Percentiles rank a stretch among this genome's conserved stretches.
phyloP scores from a whole-genome alignment of 768 basidiomycete species.

The Boletus sp. region DNA sequence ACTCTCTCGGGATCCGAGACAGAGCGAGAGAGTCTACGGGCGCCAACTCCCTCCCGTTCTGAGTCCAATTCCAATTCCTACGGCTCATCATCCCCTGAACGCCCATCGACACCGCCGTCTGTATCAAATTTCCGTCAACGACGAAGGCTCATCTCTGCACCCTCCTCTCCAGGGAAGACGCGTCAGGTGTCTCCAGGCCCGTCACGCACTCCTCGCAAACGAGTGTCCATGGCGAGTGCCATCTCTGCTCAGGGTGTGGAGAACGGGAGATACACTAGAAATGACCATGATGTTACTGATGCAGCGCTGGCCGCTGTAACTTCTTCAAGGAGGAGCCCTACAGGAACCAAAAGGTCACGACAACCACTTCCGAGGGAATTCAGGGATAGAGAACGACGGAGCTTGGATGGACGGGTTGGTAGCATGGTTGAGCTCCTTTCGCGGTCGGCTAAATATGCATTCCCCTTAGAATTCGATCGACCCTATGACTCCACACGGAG shows the following conservation, averaged over 20 bases:
- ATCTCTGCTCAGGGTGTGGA: constrained; percentile 28
- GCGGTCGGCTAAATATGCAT: background rate
- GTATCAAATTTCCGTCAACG: constrained; percentile 28
- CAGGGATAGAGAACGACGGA: constrained; percentile 35
- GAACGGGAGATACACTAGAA: constrained; percentile 22
- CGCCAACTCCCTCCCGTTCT: constrained; percentile 30
- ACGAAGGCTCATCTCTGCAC: constrained; percentile 47
- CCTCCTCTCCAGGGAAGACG: constrained; percentile 42
- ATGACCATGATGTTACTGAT: constrained; percentile 43
- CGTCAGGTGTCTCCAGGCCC: constrained; percentile 40
- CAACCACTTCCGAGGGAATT: constrained; percentile 56
- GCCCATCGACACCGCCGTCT: constrained; percentile 38
- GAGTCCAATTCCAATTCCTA: constrained; percentile 31
- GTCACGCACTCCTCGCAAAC: constrained; percentile 42
- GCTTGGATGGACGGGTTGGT: constrained; percentile 44
- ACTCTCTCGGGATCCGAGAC: constrained; percentile 78
- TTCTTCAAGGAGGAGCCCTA: constrained; percentile 52
- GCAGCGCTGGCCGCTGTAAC: constrained; percentile 64
- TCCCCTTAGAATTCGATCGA: constrained; percentile 31
- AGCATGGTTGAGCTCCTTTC: background rate
- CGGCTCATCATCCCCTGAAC: constrained; percentile 40
- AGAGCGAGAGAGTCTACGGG: constrained; percentile 60
- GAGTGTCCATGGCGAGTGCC: constrained; percentile 38
- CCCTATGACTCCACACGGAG: constrained; percentile 40
- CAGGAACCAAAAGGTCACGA: constrained; percentile 40